These are phyloP conservation scores for Peronospora destructor DNA, from an alignment of 352 stramenopile species.

Conservation along the genomic window DNA sequence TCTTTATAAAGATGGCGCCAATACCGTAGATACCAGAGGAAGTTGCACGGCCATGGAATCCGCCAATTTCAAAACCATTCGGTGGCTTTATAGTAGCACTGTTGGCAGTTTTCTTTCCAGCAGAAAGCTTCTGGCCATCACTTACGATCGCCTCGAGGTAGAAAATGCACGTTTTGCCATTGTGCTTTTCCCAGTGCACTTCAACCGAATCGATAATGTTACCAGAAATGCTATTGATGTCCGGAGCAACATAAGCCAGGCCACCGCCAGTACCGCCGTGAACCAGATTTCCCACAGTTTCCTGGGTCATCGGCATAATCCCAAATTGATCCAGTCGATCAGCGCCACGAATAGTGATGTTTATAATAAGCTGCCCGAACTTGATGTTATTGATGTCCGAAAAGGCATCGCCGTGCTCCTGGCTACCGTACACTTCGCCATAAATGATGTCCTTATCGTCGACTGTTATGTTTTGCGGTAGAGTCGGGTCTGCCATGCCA, in stretches of 20 bases:
- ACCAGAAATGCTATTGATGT: too few species aligned
- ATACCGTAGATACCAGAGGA: conserved; percentile 13
- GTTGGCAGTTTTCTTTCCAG: conserved; percentile 18
- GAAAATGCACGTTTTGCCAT: conserved; percentile 23
- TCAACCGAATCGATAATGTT: conserved; percentile 15
- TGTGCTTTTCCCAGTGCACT: conserved; percentile 25
- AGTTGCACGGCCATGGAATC: conserved; percentile 17
- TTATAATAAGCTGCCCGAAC: conserved; percentile 19
- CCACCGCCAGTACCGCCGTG: conserved; percentile 20
- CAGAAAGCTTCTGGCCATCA: conserved; percentile 7
- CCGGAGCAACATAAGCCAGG: conserved; percentile 9
- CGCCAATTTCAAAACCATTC: conserved; percentile 14
- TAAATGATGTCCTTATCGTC: conserved; percentile 18
- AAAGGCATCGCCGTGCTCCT: conserved; percentile 19
- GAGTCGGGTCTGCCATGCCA: conserved; percentile 1
- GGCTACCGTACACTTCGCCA: conserved; percentile 13
- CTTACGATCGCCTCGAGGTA: conserved; percentile 14
- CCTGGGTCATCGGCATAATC: conserved; percentile 13
- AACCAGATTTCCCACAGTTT: conserved; percentile 10
- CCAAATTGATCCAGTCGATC: conserved; percentile 8
- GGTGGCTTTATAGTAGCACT: conserved; percentile 7
- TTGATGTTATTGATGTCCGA: conserved; percentile 27
- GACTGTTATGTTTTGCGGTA: conserved; percentile 19
- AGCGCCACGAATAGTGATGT: conserved; percentile 21
- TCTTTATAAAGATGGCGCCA: conserved; percentile 19